Percentiles rank a stretch among this genome's conserved stretches.
These are phyloP conservation scores for Pterocarpus santalinus DNA, from an alignment of 306 rosid genomes.

Conservation along the genomic window DNA sequence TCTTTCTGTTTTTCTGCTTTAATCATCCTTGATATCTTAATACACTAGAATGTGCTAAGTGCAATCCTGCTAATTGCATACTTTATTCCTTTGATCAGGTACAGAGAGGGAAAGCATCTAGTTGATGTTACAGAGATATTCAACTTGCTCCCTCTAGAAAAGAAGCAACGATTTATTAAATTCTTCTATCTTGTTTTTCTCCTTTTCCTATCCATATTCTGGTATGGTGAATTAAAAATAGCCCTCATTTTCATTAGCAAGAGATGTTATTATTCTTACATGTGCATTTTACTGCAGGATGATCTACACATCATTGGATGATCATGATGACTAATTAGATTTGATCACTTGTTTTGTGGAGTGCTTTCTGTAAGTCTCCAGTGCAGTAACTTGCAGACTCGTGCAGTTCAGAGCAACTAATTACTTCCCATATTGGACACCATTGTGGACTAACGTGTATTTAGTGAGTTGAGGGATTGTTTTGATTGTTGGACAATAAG, in stretches of 20 bases:
- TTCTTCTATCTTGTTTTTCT: conserved; percentile 80
- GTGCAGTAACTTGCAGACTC: conserved; percentile 27
- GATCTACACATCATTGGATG: conserved; percentile 86
- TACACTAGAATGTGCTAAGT: conserved; percentile 28
- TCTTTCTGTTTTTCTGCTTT: conserved; percentile 26
- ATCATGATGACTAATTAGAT: conserved; percentile 53
- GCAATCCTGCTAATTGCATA: conserved; percentile 19
- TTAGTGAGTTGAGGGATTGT: conserved; percentile 34
- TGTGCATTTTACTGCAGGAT: conserved; percentile 68
- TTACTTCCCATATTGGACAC: conserved; percentile 26
- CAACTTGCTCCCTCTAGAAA: conserved; percentile 83
- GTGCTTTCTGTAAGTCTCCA: conserved; percentile 35
- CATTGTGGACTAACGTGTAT: conserved; percentile 37
- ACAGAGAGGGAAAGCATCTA: conserved; percentile 66
- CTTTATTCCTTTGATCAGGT: conserved; percentile 58
- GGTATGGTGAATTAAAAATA: conserved; percentile 59
- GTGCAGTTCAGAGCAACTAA: conserved; percentile 16
- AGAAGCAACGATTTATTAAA: conserved; percentile 89
- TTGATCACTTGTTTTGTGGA: conserved; percentile 48
- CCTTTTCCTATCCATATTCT: conserved; percentile 90
- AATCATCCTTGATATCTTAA: conserved; percentile 19
- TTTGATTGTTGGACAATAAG: conserved; percentile 40
- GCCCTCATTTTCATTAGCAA: neutral
- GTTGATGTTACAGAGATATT: conserved; percentile 98
- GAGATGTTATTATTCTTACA: conserved; percentile 33